Conservation (phyloP, 352 stramenopile species). For the Phytopythium delawarense region DNA sequence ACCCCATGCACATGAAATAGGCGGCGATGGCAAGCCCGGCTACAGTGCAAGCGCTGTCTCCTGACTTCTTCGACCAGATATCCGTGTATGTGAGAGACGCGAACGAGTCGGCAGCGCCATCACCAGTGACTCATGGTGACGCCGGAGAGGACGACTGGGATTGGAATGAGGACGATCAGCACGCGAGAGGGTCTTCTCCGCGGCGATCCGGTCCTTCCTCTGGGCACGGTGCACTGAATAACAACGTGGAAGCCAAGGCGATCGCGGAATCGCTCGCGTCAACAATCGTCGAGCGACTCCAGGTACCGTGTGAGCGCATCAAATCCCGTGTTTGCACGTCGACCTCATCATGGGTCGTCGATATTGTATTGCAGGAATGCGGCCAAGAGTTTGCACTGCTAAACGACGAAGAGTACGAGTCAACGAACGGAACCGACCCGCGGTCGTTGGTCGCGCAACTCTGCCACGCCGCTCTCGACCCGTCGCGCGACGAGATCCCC, state of each 20-base stretch:
- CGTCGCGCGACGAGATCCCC: slow-evolving; percentile 20
- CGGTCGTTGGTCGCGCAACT: slow-evolving; percentile 46
- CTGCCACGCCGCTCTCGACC: slow-evolving; percentile 33
- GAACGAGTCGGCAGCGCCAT: slow-evolving; percentile 1
- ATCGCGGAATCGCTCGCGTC: slow-evolving; percentile 44
- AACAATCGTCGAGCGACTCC: slow-evolving; percentile 32
- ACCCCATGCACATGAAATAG: slow-evolving; percentile 11
- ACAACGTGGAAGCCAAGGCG: slow-evolving; percentile 1
- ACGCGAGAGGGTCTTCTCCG: background rate
- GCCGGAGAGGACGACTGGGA: slow-evolving; percentile 57
- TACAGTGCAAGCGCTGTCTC: slow-evolving; percentile 26
- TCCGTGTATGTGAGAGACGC: slow-evolving; percentile 16
- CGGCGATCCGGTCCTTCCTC: background rate
- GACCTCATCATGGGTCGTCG: background rate
- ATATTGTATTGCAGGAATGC: slow-evolving; percentile 41
- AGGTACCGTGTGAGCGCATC: slow-evolving; percentile 27
- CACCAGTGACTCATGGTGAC: slow-evolving; percentile 6
- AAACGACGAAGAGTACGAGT: slow-evolving; percentile 18
- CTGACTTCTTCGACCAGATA: slow-evolving; percentile 27
- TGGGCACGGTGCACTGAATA: background rate
- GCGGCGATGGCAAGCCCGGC: slow-evolving; percentile 15
- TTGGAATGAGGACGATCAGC: slow-evolving; percentile 38
- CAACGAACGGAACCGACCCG: slow-evolving; percentile 10
- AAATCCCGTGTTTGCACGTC: background rate
- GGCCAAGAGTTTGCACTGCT: slow-evolving; percentile 45